phyloP scores from a whole-genome alignment of 768 basidiomycete genomes.

The Macrolepiota dolichaula region DNA sequence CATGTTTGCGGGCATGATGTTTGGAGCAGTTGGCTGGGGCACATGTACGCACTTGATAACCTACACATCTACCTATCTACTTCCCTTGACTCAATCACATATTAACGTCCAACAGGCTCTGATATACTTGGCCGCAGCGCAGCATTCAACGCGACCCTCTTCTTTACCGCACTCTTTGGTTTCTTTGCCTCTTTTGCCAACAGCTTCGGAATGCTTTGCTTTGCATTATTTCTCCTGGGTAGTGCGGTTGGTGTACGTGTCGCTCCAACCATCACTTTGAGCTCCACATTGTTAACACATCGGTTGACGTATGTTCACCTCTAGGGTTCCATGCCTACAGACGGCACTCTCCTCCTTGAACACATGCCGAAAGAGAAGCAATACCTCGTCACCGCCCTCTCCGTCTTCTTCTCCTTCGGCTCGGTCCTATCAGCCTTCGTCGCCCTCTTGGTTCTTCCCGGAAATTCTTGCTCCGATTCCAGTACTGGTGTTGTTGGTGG shows the following conservation, averaged over 20 bases:
- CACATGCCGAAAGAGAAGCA: conserved; percentile 92
- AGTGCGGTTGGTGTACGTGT: conserved; percentile 85
- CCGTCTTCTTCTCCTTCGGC: conserved; percentile 94
- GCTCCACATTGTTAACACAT: not conserved
- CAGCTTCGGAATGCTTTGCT: conserved; percentile 66
- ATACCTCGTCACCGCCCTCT: conserved; percentile 87
- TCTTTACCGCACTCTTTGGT: conserved; percentile 89
- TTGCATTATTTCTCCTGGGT: conserved; percentile 82
- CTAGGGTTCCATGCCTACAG: conserved; percentile 94
- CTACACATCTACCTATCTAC: not conserved
- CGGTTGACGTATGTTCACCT: not conserved
- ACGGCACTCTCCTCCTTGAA: conserved; percentile 88
- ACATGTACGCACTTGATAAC: conserved; percentile 54
- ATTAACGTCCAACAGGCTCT: conserved; percentile 45
- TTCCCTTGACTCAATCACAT: not conserved
- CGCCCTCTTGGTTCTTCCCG: conserved; percentile 76
- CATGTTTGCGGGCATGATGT: conserved; percentile 97
- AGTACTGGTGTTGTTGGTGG: not conserved
- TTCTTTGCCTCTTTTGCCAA: conserved; percentile 71
- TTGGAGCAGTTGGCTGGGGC: conserved; percentile 91
- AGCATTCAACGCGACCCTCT: conserved; percentile 91
- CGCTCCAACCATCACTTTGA: not conserved
- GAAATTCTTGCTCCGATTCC: conserved; percentile 56
- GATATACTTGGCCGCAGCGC: conserved; percentile 85
- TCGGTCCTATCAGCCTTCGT: conserved; percentile 83